Evolutionary conservation across 805 yeast species (phyloP), one percentile per base, ranked within the genome.

Genomic region (Schwanniomyces occidentalis): DNA sequence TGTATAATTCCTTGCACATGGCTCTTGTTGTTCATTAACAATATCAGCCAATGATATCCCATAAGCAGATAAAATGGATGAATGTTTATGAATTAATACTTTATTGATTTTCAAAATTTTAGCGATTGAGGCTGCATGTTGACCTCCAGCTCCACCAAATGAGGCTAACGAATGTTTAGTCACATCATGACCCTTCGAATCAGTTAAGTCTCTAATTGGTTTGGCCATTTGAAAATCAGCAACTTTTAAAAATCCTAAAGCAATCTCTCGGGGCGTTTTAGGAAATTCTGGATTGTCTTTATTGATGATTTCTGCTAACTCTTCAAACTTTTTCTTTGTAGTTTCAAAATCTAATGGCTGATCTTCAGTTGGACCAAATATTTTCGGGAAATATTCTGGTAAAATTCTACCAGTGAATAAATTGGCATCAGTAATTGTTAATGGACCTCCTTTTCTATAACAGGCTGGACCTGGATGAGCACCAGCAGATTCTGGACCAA

Each of bases 61-160:
- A 53, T 84, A 88, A 0, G 96, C 95, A 1, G 95, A 85, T 8
- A 88, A 65, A 26, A 88, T 78, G 0, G 95, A 85, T 2, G 95
- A 85, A 56, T 85, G 85, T 54, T 82, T 75, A 60, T 88, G 95
- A 16, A 85, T 80, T 21, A 86, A 58, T 6, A 88, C 84, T 18
- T 78, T 75, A 8, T 67, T 56, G 30, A 88, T 83, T 6, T 89
- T 89, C 41, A 88, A 66, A 16, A 75, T 71, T 38, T 76, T 70
- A 1, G 95, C 95, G 22, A 88, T 80, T 7, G 85, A 80, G 31
- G 76, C 80, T 2, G 93, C 90, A 58, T 85, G 90, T 60, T 88
- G 96, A 6, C 96, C 96, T 35, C 96, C 96, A 16, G 95, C 95
- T 31, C 96, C 96, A 30, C 96, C 96, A 61, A 88, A 88, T 2